These are phyloP conservation scores for Leccinum griseonigrum DNA, from an alignment of 1,284 basidiomycete genomes.

Conservation along the genomic window DNA sequence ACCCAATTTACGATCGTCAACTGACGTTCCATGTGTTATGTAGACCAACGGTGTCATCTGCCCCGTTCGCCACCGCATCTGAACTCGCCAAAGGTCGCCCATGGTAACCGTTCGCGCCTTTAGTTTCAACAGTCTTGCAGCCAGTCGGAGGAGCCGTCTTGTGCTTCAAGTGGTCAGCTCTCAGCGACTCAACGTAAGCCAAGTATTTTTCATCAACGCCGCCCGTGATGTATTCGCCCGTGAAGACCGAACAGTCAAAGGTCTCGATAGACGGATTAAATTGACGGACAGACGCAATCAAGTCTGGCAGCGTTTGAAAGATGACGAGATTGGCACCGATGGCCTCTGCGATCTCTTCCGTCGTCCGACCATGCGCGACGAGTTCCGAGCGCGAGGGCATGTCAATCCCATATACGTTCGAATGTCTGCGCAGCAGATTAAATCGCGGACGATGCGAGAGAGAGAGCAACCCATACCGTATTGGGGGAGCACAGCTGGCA, in stretches of 20 bases:
- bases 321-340: conserved; percentile 98
- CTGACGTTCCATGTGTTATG: conserved; percentile 63
- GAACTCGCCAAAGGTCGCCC: conserved; percentile 29
- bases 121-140: conserved; percentile 37
- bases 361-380: conserved; percentile 84
- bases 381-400: conserved; percentile 97
- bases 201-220: conserved; percentile 91
- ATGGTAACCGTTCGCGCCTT: conserved; percentile 28
- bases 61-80: conserved; percentile 49
- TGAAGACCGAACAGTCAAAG: conserved; percentile 99
- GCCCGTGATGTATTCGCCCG: conserved; percentile 95
- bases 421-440: conserved; percentile 50
- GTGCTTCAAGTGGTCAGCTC: conserved; percentile 83
- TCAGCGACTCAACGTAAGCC: conserved; percentile 68
- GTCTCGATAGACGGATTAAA: conserved; percentile 78
- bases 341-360: conserved; percentile 72
- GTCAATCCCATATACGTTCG: conserved; percentile 99
- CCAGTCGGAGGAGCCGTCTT: conserved; percentile 33
- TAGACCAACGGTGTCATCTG: conserved; percentile 74
- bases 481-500: conserved; percentile 96
- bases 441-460: background rate
- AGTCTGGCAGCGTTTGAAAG: conserved; percentile 93
- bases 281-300: conserved; percentile 84
- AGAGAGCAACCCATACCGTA: conserved; percentile 51
- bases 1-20: conserved; percentile 17